Evolutionary conservation across 805 yeast species (phyloP).

Genomic region (Kuraishia ogatae): DNA sequence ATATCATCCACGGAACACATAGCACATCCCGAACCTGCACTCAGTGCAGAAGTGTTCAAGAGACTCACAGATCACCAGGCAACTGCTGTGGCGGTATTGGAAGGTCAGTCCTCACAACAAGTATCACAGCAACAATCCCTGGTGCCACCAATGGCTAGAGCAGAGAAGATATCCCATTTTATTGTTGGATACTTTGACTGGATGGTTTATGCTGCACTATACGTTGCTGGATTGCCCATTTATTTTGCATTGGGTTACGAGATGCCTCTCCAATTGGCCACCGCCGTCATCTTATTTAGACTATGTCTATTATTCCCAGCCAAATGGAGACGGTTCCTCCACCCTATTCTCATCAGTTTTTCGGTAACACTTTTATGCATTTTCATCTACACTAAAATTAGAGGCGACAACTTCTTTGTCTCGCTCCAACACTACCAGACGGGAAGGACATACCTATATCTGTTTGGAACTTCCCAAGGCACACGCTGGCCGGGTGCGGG

Average conservation of each 20-base stretch:
- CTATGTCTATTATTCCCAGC: constrained; percentile 36
- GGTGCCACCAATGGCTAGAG: not conserved
- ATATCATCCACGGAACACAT: not conserved
- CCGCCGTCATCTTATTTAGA: constrained; percentile 50
- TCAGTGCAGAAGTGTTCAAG: not conserved
- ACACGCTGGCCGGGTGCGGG: constrained; percentile 71
- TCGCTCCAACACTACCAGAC: constrained; percentile 53
- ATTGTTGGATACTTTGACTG: constrained; percentile 45
- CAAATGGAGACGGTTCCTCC: constrained; percentile 41
- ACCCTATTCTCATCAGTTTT: constrained; percentile 66
- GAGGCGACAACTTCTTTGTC: constrained; percentile 38
- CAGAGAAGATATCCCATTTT: constrained; percentile 13
- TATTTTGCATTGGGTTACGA: constrained; percentile 50
- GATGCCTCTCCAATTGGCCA: constrained; percentile 53
- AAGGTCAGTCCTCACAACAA: not conserved
- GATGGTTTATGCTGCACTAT: constrained; percentile 35
- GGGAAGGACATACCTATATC: constrained; percentile 53
- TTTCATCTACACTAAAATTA: constrained; percentile 51
- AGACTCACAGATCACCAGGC: not conserved
- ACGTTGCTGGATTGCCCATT: constrained; percentile 49
- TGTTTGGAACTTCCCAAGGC: constrained; percentile 35
- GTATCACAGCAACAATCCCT: not conserved
- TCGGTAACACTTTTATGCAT: constrained; percentile 54
- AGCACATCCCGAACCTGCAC: not conserved
- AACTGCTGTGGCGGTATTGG: not conserved